Percentiles rank a stretch among this genome's conserved stretches.
phyloP scores from a whole-genome alignment of 2,329 filamentous ascomycete genomes.

The Calonectria leucothoes region DNA sequence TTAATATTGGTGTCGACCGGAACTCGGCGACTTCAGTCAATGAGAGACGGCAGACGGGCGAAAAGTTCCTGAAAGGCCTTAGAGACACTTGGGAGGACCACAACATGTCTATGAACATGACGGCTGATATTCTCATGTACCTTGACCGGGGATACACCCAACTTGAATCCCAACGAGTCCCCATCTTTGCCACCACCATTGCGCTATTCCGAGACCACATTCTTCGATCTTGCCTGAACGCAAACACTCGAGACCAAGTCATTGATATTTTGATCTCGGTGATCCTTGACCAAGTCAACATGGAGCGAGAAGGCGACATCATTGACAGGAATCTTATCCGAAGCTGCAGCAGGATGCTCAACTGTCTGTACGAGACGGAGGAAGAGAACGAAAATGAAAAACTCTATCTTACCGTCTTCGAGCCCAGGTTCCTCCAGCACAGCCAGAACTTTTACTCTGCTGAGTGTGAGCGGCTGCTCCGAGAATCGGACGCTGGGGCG shows the following conservation, averaged over 20 bases:
- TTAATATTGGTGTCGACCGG: slow-evolving; percentile 69
- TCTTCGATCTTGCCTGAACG: slow-evolving; percentile 69
- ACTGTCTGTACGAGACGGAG: slow-evolving; percentile 85
- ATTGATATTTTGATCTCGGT: slow-evolving; percentile 83
- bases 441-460: slow-evolving; percentile 79
- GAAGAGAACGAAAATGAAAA: slow-evolving; percentile 82
- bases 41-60: slow-evolving; percentile 83
- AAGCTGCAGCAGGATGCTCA: slow-evolving; percentile 89
- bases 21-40: slow-evolving; percentile 72
- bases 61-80: slow-evolving; percentile 82
- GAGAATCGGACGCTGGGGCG: slow-evolving; percentile 81
- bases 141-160: slow-evolving; percentile 88
- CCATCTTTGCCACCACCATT: slow-evolving; percentile 88
- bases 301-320: slow-evolving; percentile 90
- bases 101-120: slow-evolving; percentile 94
- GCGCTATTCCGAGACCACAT: slow-evolving; percentile 90
- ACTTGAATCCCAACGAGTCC: slow-evolving; percentile 73
- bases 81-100: slow-evolving; percentile 89
- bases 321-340: slow-evolving; percentile 87
- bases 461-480: slow-evolving; percentile 81
- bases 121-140: slow-evolving; percentile 96
- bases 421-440: slow-evolving; percentile 78
- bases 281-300: slow-evolving; percentile 88
- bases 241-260: slow-evolving; percentile 63
- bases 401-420: slow-evolving; percentile 86